Evolutionary conservation across 2,329 filamentous ascomycete species (phyloP), one percentile per base, ranked within the genome.

Genomic region (Madurella fahalii): DNA sequence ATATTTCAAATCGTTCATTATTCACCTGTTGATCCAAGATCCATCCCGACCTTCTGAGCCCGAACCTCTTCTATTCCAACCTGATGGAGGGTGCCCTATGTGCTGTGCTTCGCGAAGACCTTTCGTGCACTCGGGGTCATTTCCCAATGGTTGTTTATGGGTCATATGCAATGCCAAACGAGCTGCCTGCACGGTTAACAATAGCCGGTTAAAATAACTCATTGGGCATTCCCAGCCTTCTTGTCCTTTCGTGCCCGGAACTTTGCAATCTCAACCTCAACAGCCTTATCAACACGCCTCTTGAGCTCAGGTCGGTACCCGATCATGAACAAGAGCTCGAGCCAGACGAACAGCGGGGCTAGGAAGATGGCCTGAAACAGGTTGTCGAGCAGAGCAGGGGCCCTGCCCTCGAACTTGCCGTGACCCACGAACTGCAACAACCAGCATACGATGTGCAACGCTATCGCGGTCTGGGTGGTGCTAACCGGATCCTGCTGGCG

Each of bases 321-420:
- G 48, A 95, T 82, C 65, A 80, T 84, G 77, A 99, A 99, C 25
- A 99, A 79, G 20, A 95, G 74, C 75, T 97, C 92, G 64, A 99
- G 87, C 89, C 94, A 99, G 55, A 97, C 93, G 65, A 97, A 99
- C 66, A 99, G 87, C 9, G 94, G 94, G 0, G 94, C 94, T 20
- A 97, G 79, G 67, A 97, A 93, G 60, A 97, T 72, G 30, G 94
- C 92, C 73, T 97, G 94, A 46, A 95, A 79, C 41, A 97, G 74
- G 67, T 96, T 97, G 73, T 97, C 92, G 46, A 97, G 75, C 60
- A 97, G 74, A 4, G 92, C 93, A 8, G 93, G 94, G 2, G 92
- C 90, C 50, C 93, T 84, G 17, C 89, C 84, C 72, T 97, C 94
- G 64, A 90, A 97, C 48, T 81, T 83, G 39, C 91, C 92, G 67